Evolutionary conservation across 495 filamentous ascomycete species (phyloP).

Genomic region (Penicillium paxilli): DNA sequence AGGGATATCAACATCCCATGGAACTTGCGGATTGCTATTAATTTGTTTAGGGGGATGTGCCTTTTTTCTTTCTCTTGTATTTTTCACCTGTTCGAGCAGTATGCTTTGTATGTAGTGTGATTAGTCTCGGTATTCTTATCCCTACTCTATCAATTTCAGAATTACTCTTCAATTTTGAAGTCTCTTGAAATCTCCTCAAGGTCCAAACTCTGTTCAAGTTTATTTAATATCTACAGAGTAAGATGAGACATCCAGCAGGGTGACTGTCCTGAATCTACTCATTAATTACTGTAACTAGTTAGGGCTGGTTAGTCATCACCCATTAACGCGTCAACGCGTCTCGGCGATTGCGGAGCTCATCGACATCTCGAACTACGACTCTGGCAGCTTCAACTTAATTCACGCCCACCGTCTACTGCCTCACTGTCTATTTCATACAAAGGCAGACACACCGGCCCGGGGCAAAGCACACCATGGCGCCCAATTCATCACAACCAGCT

Average conservation of each 20-base stretch:
- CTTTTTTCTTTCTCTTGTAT: slow-evolving; percentile 3
- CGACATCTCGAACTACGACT: background rate
- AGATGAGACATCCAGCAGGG: too few relatives aligned
- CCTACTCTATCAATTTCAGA: too few relatives aligned
- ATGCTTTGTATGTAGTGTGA: slow-evolving; percentile 12
- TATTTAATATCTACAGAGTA: too few relatives aligned
- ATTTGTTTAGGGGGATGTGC: background rate
- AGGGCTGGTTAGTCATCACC: slow-evolving; percentile 21
- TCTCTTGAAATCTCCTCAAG: too few relatives aligned
- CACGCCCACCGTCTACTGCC: background rate
- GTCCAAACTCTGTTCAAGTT: too few relatives aligned
- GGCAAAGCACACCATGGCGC: slow-evolving; percentile 24
- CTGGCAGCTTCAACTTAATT: background rate
- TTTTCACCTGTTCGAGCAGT: background rate
- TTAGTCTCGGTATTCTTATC: slow-evolving; percentile 18
- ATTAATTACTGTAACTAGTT: too few relatives aligned
- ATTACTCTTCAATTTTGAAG: too few relatives aligned
- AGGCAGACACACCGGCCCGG: background rate
- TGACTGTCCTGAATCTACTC: too few relatives aligned
- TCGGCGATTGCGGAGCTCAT: slow-evolving; percentile 6
- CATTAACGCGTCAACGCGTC: slow-evolving; percentile 26
- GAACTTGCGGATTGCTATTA: too few relatives aligned
- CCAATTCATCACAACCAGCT: slow-evolving; percentile 40
- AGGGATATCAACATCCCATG: too few relatives aligned
- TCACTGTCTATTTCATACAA: background rate